Conservation (phyloP, 2,329 filamentous ascomycete species). For the Trichoderma gracile region DNA sequence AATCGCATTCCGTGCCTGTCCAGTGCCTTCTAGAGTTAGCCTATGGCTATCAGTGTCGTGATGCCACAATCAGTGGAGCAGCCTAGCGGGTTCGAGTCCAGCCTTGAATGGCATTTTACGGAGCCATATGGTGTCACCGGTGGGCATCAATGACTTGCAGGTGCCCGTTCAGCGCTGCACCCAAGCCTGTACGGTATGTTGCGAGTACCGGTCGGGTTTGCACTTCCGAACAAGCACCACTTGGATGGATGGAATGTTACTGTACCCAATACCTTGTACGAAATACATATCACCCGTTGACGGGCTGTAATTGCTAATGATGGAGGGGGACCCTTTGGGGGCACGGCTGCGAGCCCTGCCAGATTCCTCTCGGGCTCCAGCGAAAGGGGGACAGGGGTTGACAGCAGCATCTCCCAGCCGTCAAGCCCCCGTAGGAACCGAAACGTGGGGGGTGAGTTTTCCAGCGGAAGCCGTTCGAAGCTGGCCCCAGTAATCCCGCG, state of each 20-base stretch:
- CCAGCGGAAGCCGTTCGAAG: conserved; percentile 13
- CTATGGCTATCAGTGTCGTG: not conserved
- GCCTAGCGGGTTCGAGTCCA: not conserved
- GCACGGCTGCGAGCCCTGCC: conserved; percentile 18
- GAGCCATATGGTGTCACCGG: not conserved
- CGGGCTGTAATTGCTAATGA: not conserved
- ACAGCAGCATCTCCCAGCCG: not conserved
- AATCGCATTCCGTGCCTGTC: not conserved
- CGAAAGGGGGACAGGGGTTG: conserved; percentile 5
- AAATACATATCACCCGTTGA: not conserved
- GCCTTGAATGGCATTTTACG: conserved; percentile 12
- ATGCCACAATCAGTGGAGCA: conserved; percentile 12
- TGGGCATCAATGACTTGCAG: not conserved
- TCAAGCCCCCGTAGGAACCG: conserved; percentile 10
- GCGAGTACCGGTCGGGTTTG: too few species aligned
- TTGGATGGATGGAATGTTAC: too few species aligned
- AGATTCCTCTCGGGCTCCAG: not conserved
- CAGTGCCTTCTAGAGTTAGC: not conserved
- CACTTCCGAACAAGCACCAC: too few species aligned
- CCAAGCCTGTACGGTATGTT: too few species aligned
- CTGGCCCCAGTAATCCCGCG: not conserved
- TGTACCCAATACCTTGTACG: too few species aligned
- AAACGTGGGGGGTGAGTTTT: conserved; percentile 19
- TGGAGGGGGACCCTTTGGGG: conserved; percentile 10
- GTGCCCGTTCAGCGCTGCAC: too few species aligned